Evolutionary conservation across 495 filamentous ascomycete genomes (phyloP).

Genomic region (Hypoxylon perforatum): DNA sequence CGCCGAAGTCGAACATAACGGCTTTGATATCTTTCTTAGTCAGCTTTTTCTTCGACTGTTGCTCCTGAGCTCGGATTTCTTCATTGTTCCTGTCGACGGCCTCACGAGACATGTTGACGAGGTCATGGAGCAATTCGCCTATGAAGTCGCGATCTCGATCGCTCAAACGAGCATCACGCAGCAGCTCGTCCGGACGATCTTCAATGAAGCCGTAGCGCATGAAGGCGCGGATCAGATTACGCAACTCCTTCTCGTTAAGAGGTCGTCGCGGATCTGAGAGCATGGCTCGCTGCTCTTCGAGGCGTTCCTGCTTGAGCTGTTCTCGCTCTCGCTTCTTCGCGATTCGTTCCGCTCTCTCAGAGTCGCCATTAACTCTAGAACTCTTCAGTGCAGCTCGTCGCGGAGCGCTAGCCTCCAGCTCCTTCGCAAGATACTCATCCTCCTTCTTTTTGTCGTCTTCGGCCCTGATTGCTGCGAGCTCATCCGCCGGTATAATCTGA

Average conservation of each 20-base stretch:
- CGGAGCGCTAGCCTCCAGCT: slow-evolving; percentile 87
- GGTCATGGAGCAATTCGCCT: slow-evolving; percentile 66
- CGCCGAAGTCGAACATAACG: slow-evolving; percentile 90
- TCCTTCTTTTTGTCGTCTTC: slow-evolving; percentile 87
- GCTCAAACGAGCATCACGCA: slow-evolving; percentile 83
- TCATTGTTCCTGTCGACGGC: slow-evolving; percentile 79
- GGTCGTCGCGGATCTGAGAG: slow-evolving; percentile 83
- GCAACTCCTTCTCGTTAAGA: slow-evolving; percentile 88
- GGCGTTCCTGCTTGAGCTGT: slow-evolving; percentile 70
- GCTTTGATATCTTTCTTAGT: slow-evolving; percentile 98
- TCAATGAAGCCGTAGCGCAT: slow-evolving; percentile 89
- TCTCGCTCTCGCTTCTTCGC: slow-evolving; percentile 92
- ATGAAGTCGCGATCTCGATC: slow-evolving; percentile 83
- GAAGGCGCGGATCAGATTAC: slow-evolving; percentile 87
- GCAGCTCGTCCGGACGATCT: slow-evolving; percentile 84
- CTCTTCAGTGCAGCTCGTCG: slow-evolving; percentile 73
- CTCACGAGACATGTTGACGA: slow-evolving; percentile 63
- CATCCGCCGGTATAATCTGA: slow-evolving; percentile 94
- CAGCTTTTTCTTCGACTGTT: slow-evolving; percentile 73
- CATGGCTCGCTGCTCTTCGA: slow-evolving; percentile 67
- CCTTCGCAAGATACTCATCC: slow-evolving; percentile 80
- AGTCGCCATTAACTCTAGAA: slow-evolving; percentile 69
- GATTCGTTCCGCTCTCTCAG: slow-evolving; percentile 85
- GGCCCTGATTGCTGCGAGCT: slow-evolving; percentile 86
- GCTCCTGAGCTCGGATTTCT: slow-evolving; percentile 76